Evolutionary conservation across 2,329 filamentous ascomycete species (phyloP).

Genomic region (Sporothrix globosa): DNA sequence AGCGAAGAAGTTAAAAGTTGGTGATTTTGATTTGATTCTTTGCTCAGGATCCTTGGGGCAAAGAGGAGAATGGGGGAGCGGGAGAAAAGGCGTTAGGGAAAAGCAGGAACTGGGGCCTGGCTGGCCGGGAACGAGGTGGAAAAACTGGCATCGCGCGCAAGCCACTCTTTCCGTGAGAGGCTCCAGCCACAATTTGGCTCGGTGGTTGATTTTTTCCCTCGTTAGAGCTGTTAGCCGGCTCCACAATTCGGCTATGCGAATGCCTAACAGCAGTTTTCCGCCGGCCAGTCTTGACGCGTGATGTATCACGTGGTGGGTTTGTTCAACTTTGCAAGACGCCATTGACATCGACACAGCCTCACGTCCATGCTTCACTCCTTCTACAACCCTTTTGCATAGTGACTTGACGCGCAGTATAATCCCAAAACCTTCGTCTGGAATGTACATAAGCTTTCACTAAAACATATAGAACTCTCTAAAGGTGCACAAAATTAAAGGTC

Average conservation of each 20-base stretch:
- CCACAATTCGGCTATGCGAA: slow-evolving; percentile 15
- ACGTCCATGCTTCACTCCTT: not conserved
- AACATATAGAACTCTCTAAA: slow-evolving; percentile 2
- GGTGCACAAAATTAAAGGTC: not conserved
- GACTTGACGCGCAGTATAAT: not conserved
- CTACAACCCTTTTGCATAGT: not conserved
- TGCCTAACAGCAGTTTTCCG: not conserved
- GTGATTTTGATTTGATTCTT: slow-evolving; percentile 21
- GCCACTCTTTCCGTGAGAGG: slow-evolving; percentile 1
- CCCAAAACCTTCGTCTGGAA: not conserved
- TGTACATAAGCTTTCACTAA: not conserved
- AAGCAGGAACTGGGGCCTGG: slow-evolving; percentile 29
- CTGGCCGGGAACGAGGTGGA: not conserved
- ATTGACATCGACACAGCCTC: not conserved
- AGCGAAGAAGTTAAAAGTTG: slow-evolving; percentile 11
- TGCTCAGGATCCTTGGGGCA: not conserved
- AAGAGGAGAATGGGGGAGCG: slow-evolving; percentile 26
- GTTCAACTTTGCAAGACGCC: not conserved
- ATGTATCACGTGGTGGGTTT: slow-evolving; percentile 12
- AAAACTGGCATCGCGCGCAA: slow-evolving; percentile 23
- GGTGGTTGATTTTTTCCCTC: slow-evolving; percentile 18
- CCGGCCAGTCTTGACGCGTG: slow-evolving; percentile 10
- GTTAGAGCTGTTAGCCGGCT: not conserved
- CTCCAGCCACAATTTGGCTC: slow-evolving; percentile 7
- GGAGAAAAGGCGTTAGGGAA: slow-evolving; percentile 31